Evolutionary conservation across 257 asterid species (phyloP), one percentile per base, ranked within the genome.

Genomic region (Henckelia pumila): DNA sequence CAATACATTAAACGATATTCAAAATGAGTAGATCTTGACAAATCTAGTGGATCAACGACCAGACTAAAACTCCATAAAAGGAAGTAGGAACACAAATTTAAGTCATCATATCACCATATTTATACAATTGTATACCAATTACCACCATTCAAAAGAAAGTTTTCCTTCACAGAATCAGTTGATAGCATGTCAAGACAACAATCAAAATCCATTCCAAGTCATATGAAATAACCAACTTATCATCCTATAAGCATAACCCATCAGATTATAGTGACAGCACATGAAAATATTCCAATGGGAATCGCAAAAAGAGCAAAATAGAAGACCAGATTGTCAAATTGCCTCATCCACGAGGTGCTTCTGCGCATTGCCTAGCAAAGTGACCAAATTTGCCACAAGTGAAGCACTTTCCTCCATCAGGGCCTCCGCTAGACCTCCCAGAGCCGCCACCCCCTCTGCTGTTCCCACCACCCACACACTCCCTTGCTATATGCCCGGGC

Each of bases 401-500:
- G 50, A 40, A 40, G n/a, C 50, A 40, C 50, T 40, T 40, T 40
- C 70, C 66, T 0, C 89, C 85, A 21, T 67, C 78, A 8, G 64
- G 29, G 0, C 76, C 74, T 0, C 50, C 50, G 1, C 50, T 4
- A 13, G 19, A 40, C 50, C 50, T 40, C n/a, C 50, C 50, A 40
- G 13, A 40, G n/a, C 80, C 80, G 0, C 76, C 76, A 1, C 66
- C 73, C 0, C 85, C 75, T 3, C 79, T 77, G 0, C 80, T 74
- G 1, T 79, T 76, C 0, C 78, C 76, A 9, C 77, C 81, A 16
- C 74, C 69, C 25, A 60, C 70, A 56, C 95, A 87, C 22, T 81
- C 91, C 63, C 87, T 79, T 0, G 89, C 86, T 82, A 82, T 67
- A 62, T 89, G 95, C 40, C 95, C 92, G 35, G 1, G 19, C 23